Percentiles rank a stretch among this genome's conserved stretches.
Evolutionary conservation across 306 rosid genomes (phyloP).

Genomic region (Lupinus albus): DNA sequence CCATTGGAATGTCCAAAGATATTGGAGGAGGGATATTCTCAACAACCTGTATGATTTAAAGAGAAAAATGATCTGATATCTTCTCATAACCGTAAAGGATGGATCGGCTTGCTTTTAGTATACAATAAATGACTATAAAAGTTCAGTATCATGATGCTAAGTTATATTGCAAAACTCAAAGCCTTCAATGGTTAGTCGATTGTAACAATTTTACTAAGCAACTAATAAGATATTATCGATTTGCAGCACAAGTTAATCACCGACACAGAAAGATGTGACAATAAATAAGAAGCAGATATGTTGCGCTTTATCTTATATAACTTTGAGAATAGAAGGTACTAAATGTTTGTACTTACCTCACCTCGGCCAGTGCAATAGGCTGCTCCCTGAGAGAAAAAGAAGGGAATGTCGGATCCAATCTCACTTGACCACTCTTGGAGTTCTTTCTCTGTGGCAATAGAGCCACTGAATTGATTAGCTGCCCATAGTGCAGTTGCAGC

Average conservation of each 20-base stretch:
- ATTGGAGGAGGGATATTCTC: conserved; percentile 70
- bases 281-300: not conserved
- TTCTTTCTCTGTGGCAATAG: conserved; percentile 80
- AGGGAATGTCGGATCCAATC: conserved; percentile 96
- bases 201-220: not conserved
- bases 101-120: not conserved
- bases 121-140: conserved; percentile 1
- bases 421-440: conserved; percentile 98
- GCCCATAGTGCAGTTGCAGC: conserved; percentile 99
- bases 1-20: conserved; percentile 80
- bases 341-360: conserved; percentile 67
- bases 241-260: conserved; percentile 1
- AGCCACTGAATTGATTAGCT: conserved; percentile 83
- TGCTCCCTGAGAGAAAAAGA: conserved; percentile 94
- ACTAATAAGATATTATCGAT: conserved; percentile 17
- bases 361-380: conserved; percentile 98
- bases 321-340: conserved; percentile 32
- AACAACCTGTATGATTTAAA: conserved; percentile 63
- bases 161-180: not conserved
- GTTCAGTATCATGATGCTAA: not conserved
- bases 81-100: conserved; percentile 16
- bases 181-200: conserved; percentile 1
- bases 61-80: conserved; percentile 28
- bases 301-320: not conserved
- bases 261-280: not conserved